Base-by-base conservation (phyloP, 257 asterid species). In the Nicotiana tomentosiformis region DNA sequence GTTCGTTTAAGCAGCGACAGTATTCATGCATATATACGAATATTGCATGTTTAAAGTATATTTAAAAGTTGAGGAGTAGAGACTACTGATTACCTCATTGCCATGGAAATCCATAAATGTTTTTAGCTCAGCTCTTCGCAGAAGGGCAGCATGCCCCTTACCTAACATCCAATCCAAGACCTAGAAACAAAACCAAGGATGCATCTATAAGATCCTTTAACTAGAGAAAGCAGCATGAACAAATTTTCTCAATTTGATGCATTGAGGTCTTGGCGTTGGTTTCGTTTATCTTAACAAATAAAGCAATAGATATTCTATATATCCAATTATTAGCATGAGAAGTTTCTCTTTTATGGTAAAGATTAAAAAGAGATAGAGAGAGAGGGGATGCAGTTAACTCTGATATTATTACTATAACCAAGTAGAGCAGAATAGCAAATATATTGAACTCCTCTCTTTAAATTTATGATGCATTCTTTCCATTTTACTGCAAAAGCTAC, bases 21-120 rank as follows among this genome's bases (percentile, higher is more conserved):
- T 49, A 55, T 51, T 61, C 46, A 29, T 39, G 35, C 53, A 58
- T 26, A 78, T 20, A 82, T 43, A 18, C 4, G 69, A 29, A 57
- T 57, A 81, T 53, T 55, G 43, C 57, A 67, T 43, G 77, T 53
- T 35, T n/a, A 58, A 58, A 43, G 11, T 72, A 46, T 72, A 6
- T 46, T 23, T 5, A 30, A 76, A 80, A 83, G 9, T 39, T n/a
- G 16, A 56, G 62, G 68, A 35, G 16, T 55, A 3, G 12, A 49
- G 62, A 51, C 65, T 18, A 69, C 14, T 18, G 35, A 18, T 77
- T 87, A 96, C 99, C 99, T 96, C 98, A 74, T 96, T 96, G 51
- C 98, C 99, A 83, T 96, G 99, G 86, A 96, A 94, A 90, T 96
- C 99, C 82, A 96, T 91, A 62, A 94, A 96, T n/a, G 99, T 96